A percentile compares a stretch with the other conserved stretches of the same genome.
phyloP scores from a whole-genome alignment of 768 basidiomycete genomes.

The Antrodiella citrinella region DNA sequence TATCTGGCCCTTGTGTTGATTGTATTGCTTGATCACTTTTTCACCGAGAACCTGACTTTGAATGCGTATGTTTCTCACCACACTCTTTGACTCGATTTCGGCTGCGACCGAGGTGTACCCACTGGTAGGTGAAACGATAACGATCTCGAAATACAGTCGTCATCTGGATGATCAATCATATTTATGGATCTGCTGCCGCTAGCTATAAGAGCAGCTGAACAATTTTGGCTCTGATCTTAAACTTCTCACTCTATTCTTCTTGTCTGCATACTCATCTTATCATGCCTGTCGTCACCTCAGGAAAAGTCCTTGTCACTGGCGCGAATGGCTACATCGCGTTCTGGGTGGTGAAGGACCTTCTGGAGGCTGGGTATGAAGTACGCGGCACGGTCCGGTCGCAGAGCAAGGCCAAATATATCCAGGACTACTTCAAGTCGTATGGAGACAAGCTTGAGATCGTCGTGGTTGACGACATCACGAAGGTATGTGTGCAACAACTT shows the following conservation, averaged over 20 bases:
- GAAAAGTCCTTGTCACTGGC: slow-evolving; percentile 46
- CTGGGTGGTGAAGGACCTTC: slow-evolving; percentile 47
- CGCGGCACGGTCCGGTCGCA: slow-evolving; percentile 59
- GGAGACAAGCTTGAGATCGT: slow-evolving; percentile 56
- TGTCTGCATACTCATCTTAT: not conserved
- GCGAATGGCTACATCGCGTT: slow-evolving; percentile 54
- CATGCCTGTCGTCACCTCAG: slow-evolving; percentile 29
- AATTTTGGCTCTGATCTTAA: too few relatives aligned
- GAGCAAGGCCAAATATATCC: slow-evolving; percentile 52
- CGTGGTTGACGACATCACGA: slow-evolving; percentile 61
- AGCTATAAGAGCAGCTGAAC: too few relatives aligned
- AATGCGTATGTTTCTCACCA: too few relatives aligned
- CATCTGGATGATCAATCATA: too few relatives aligned
- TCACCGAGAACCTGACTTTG: too few relatives aligned
- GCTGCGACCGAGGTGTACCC: too few relatives aligned
- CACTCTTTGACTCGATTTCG: too few relatives aligned
- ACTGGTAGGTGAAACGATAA: too few relatives aligned
- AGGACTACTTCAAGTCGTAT: slow-evolving; percentile 41
- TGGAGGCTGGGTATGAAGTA: slow-evolving; percentile 55
- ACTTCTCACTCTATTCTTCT: too few relatives aligned
- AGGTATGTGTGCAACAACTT: slow-evolving; percentile 25
- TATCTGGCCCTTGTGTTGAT: not conserved
- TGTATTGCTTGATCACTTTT: too few relatives aligned
- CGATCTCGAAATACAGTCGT: too few relatives aligned
- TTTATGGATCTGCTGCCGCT: too few relatives aligned